Conservation (phyloP, 345 rosid species). For the Citrus australasica region DNA sequence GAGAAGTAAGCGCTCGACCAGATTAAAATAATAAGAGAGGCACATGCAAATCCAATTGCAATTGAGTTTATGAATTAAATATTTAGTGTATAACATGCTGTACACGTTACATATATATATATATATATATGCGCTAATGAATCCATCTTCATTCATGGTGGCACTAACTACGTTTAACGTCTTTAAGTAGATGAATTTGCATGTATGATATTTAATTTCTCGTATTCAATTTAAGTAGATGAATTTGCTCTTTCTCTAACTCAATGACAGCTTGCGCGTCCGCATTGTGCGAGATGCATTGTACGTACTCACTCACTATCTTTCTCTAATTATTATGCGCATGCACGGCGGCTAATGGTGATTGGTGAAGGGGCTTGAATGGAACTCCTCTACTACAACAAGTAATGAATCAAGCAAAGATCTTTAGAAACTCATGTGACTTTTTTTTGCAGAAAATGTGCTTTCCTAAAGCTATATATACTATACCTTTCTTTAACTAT, state of each 20-base stretch:
- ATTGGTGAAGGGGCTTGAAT: not conserved
- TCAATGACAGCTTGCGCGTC: too few species aligned
- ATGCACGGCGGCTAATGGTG: not conserved
- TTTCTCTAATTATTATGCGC: too few species aligned
- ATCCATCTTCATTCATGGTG: not conserved
- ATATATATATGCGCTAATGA: not conserved
- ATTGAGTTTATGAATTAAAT: not conserved
- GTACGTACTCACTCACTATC: too few species aligned
- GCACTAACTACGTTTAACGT: not conserved
- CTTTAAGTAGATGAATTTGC: not conserved
- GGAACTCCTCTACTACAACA: not conserved
- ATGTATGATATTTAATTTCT: not conserved
- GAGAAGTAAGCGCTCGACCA: not conserved
- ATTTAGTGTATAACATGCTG: not conserved
- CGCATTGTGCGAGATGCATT: not conserved
- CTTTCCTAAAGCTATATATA: not conserved
- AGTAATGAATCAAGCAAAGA: not conserved
- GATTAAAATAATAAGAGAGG: not conserved
- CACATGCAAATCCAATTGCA: not conserved
- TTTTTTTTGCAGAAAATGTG: not conserved
- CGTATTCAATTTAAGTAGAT: not conserved
- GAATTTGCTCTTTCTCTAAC: not conserved
- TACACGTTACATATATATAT: not conserved
- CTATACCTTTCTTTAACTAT: not conserved
- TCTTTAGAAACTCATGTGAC: not conserved